Base-by-base conservation (phyloP, 1,284 basidiomycete genomes). In the Cystobasidium sp. region DNA sequence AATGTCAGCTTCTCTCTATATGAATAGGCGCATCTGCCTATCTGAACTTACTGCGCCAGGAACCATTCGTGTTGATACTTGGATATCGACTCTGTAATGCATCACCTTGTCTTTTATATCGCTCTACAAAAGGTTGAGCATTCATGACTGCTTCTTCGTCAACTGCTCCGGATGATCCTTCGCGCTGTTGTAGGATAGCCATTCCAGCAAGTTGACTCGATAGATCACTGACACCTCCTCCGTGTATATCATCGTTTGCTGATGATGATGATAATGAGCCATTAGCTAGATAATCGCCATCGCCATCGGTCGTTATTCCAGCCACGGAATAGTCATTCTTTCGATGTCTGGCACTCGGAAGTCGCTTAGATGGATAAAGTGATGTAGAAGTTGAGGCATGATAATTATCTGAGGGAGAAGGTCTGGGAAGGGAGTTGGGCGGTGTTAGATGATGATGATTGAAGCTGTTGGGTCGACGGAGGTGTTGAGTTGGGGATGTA, bases 251-350 rank as follows among this genome's bases (percentile, higher is more conserved):
- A n/a, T 56, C 70, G 22, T 41, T 62, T 22, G 44, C 68, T 31
- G 9, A 43, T 20, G 39, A 16, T n/a, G 10, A 6, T 41, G 56
- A 43, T 43, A 24, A 22, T 22, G 64, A 56, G 24, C 18, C 14
- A 22, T n/a, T 22, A 14, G 24, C 3, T 20, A n/a, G 49, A 20
- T 66, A 43, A 10, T 53, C 49, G 16, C 39, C 31, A 37, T 20
- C 16, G 31, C 44, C 61, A 31, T 46, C 44, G 41, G 31, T 20
- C 18, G 22, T 31, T n/a, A 49, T 22, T 20, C 56, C 24, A 1
- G 75, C 68, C 14, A 75, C 58, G 47, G 68, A 72, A 49, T 72
- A 72, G 24, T 75, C 52, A 47, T 75, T 70, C 69, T 70, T 72
- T 56, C 70, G 64, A 43, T 75, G 75, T 37, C 51, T 20, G 20